Evolutionary conservation across 2,329 filamentous ascomycete species (phyloP).

Genomic region (Dothideomycetidae sp.): DNA sequence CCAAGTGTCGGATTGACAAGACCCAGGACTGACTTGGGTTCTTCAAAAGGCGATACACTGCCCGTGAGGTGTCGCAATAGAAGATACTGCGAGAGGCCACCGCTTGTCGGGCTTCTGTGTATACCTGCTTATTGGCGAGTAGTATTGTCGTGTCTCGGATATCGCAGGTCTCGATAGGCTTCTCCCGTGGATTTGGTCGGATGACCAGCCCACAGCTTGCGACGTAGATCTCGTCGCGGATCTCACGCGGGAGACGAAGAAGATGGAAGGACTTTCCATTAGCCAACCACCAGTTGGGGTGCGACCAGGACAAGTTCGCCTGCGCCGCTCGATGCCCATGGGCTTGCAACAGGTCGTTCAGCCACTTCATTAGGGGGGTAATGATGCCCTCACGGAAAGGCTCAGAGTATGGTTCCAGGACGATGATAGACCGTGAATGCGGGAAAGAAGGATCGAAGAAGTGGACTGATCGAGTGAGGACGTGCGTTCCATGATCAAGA

Average conservation of each 20-base stretch:
- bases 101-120: not conserved
- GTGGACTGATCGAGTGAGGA: not conserved
- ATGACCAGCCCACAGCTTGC: conserved; percentile 3
- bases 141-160: conserved; percentile 1
- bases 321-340: not conserved
- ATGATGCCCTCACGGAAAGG: not conserved
- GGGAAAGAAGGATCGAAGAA: not conserved
- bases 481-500: not conserved
- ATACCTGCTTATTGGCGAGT: conserved; percentile 3
- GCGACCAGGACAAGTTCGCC: not conserved
- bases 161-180: not conserved
- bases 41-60: not conserved
- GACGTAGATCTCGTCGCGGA: conserved; percentile 11
- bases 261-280: conserved; percentile 11
- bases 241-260: conserved; percentile 10
- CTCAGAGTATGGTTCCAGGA: not conserved
- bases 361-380: not conserved
- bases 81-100: not conserved
- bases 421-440: not conserved
- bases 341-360: not conserved
- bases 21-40: not conserved
- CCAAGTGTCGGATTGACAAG: conserved; percentile 2
- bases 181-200: not conserved
- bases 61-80: not conserved
- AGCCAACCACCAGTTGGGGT: conserved; percentile 9